Conservation (phyloP, 306 rosid species). For the Cicer cuneatum region DNA sequence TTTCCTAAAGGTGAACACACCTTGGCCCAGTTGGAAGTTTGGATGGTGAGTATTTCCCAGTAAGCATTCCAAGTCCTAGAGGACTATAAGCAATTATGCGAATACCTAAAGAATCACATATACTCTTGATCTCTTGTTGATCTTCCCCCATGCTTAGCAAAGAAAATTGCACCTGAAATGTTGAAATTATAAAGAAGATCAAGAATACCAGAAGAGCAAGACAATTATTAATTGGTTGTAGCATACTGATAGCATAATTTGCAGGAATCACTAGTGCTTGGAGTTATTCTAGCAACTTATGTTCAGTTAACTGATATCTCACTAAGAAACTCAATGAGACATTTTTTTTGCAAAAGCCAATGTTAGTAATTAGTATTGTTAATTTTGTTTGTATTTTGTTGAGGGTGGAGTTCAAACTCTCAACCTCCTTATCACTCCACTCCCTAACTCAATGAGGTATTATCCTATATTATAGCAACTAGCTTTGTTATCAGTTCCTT, state of each 20-base stretch:
- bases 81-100: constrained; percentile 95
- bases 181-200: constrained; percentile 30
- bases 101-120: constrained; percentile 85
- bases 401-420: too few species aligned
- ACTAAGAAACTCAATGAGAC: neutral
- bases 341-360: too few species aligned
- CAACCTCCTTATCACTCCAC: too few species aligned
- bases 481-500: neutral
- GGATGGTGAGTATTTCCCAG: constrained; percentile 84
- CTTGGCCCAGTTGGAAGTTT: constrained; percentile 89
- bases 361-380: too few species aligned
- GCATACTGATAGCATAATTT: neutral
- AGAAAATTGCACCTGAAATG: constrained; percentile 85
- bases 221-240: neutral
- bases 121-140: constrained; percentile 76
- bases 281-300: constrained; percentile 19
- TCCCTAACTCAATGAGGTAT: neutral
- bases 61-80: constrained; percentile 97
- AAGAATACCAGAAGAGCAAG: constrained; percentile 4
- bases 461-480: neutral
- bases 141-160: constrained; percentile 86
- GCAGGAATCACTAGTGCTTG: neutral
- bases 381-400: too few species aligned
- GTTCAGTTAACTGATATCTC: constrained; percentile 25
- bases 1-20: constrained; percentile 47